Conservation (phyloP, 2,329 filamentous ascomycete species). For the Fusarium stilboides region DNA sequence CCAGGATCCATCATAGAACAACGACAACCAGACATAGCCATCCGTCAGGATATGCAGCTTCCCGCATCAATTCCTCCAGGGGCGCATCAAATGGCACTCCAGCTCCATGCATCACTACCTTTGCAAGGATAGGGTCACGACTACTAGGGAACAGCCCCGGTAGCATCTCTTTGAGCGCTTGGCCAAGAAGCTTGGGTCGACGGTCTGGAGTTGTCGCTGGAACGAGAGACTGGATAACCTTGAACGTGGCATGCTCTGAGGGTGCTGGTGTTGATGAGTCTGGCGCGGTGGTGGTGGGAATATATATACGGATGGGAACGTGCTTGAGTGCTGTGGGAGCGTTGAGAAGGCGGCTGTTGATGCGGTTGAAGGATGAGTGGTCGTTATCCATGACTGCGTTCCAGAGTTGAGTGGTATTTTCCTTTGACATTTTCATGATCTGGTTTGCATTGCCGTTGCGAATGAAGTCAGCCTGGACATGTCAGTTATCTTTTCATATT, state of each 20-base stretch:
- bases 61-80: slow-evolving; percentile 85
- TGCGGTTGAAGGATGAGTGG: slow-evolving; percentile 77
- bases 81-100: slow-evolving; percentile 84
- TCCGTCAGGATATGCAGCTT: slow-evolving; percentile 90
- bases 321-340: slow-evolving; percentile 82
- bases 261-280: slow-evolving; percentile 51
- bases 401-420: slow-evolving; percentile 88
- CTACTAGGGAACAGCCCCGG: slow-evolving; percentile 90
- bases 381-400: slow-evolving; percentile 84
- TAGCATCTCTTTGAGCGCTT: slow-evolving; percentile 80
- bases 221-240: slow-evolving; percentile 83
- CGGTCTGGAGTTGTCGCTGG: slow-evolving; percentile 60
- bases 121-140: slow-evolving; percentile 85
- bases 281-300: slow-evolving; percentile 71
- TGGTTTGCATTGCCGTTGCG: slow-evolving; percentile 90
- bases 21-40: slow-evolving; percentile 88
- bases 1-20: slow-evolving; percentile 66
- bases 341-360: slow-evolving; percentile 84
- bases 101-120: slow-evolving; percentile 88
- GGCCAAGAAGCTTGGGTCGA: slow-evolving; percentile 74
- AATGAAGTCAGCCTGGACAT: slow-evolving; percentile 80
- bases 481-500: slow-evolving; percentile 17
- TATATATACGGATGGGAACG: slow-evolving; percentile 90
- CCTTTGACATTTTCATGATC: slow-evolving; percentile 90
- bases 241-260: slow-evolving; percentile 68